Percentiles rank a stretch among this genome's conserved stretches.
phyloP scores from a whole-genome alignment of 495 filamentous ascomycete species.

The Trichoderma virens region DNA sequence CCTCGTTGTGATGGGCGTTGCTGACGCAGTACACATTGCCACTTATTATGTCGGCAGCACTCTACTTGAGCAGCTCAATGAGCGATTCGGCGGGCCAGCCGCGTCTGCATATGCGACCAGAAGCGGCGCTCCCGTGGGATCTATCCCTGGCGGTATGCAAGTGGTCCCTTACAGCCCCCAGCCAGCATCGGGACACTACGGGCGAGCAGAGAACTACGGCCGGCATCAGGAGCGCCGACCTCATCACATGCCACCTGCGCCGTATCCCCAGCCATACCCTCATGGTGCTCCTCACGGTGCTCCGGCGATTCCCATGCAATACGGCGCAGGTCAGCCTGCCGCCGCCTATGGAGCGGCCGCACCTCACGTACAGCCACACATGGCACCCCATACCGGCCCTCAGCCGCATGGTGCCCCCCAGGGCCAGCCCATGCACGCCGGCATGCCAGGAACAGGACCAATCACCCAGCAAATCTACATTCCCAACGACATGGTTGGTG shows the following conservation, averaged over 20 bases:
- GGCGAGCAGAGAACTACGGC: conserved; percentile 80
- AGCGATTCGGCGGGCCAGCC: conserved; percentile 90
- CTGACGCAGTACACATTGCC: conserved; percentile 94
- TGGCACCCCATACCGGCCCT: conserved; percentile 41
- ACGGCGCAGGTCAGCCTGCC: conserved; percentile 41
- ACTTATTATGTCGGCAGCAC: conserved; percentile 98
- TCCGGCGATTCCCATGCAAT: conserved; percentile 64
- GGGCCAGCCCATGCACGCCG: conserved; percentile 61
- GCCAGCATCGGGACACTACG: conserved; percentile 83
- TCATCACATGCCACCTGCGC: conserved; percentile 48
- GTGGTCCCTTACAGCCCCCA: conserved; percentile 94
- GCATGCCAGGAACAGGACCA: conserved; percentile 72
- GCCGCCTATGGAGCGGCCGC: conserved; percentile 56
- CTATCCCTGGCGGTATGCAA: conserved; percentile 94
- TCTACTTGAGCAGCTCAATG: conserved; percentile 89
- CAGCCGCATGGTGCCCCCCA: conserved; percentile 41
- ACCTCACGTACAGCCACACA: conserved; percentile 69
- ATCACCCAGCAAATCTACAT: conserved; percentile 98
- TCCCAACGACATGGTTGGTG: conserved; percentile 98
- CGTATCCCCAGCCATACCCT: conserved; percentile 64
- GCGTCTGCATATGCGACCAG: conserved; percentile 95
- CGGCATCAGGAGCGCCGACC: conserved; percentile 62
- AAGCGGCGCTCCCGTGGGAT: conserved; percentile 84
- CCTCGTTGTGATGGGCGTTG: conserved; percentile 85
- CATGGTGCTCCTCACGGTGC: conserved; percentile 52